Evolutionary conservation across 495 filamentous ascomycete species (phyloP).

Genomic region (Lophiotrema nucula): DNA sequence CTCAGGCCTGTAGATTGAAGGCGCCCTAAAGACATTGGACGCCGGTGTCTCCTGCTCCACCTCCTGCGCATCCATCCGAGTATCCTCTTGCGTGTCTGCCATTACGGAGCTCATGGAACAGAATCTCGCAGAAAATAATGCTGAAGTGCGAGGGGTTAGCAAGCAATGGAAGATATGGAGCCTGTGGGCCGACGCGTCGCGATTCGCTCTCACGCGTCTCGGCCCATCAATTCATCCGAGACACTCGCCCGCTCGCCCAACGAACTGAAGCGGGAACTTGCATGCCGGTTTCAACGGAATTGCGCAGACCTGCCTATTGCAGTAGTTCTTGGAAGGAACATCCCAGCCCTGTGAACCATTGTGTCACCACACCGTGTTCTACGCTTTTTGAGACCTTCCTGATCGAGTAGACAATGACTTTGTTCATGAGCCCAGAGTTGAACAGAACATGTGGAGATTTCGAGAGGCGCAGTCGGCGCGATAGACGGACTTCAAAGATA

Average conservation of each 20-base stretch:
- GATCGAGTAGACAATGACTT: neutral
- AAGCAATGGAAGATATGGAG: too few species aligned
- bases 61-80: conserved; percentile 24
- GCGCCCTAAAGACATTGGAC: conserved; percentile 64
- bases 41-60: conserved; percentile 54
- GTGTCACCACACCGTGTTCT: conserved; percentile 6
- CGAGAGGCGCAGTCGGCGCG: too few species aligned
- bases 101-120: conserved; percentile 6
- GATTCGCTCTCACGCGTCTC: neutral
- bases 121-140: neutral
- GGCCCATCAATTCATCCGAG: conserved; percentile 8
- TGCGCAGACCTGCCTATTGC: neutral
- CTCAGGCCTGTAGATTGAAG: conserved; percentile 63
- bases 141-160: too few species aligned
- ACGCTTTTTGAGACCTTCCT: neutral
- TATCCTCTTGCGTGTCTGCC: conserved; percentile 24
- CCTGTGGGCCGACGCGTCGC: neutral
- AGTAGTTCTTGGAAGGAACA: too few species aligned
- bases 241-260: neutral
- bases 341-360: neutral
- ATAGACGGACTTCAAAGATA: too few species aligned
- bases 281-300: conserved; percentile 4
- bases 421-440: too few species aligned
- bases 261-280: conserved; percentile 10
- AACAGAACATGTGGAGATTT: too few species aligned